Percentiles rank a stretch among this genome's conserved stretches.
These are phyloP conservation scores for Neoscytalidium dimidiatum DNA, from an alignment of 2,329 filamentous ascomycete genomes.

Conservation along the genomic window DNA sequence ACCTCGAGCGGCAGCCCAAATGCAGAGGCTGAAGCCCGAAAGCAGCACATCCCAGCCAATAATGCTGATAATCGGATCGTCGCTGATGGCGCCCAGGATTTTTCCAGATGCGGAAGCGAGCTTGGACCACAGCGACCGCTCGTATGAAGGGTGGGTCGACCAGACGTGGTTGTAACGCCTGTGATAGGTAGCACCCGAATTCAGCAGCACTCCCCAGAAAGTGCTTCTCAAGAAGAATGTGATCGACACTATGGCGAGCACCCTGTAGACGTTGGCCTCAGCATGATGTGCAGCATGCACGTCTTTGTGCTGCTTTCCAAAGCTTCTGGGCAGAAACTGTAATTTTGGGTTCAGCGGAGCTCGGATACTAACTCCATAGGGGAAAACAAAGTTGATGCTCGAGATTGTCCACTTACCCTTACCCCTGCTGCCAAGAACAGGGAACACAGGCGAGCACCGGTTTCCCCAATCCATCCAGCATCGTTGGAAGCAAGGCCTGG, in stretches of 20 bases:
- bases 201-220: conserved; percentile 47
- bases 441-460: conserved; percentile 30
- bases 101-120: conserved; percentile 43
- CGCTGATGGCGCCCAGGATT: conserved; percentile 53
- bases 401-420: conserved; percentile 25
- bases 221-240: conserved; percentile 27
- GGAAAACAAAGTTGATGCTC: not conserved
- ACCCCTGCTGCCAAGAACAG: conserved; percentile 38
- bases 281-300: conserved; percentile 42
- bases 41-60: conserved; percentile 62
- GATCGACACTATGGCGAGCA: conserved; percentile 40
- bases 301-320: conserved; percentile 49
- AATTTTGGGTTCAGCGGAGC: not conserved
- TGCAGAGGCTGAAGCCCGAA: conserved; percentile 54
- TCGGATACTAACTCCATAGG: not conserved
- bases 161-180: conserved; percentile 35
- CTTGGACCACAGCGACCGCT: conserved; percentile 36
- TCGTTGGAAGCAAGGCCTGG: conserved; percentile 29
- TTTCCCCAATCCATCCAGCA: conserved; percentile 25
- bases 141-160: conserved; percentile 48
- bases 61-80: conserved; percentile 60
- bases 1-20: conserved; percentile 60
- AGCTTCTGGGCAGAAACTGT: conserved; percentile 49
- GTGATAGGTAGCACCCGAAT: conserved; percentile 50
- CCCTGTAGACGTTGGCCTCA: conserved; percentile 32